These are phyloP conservation scores for Syzygium aromaticum DNA, from an alignment of 345 rosid genomes.

Conservation along the genomic window DNA sequence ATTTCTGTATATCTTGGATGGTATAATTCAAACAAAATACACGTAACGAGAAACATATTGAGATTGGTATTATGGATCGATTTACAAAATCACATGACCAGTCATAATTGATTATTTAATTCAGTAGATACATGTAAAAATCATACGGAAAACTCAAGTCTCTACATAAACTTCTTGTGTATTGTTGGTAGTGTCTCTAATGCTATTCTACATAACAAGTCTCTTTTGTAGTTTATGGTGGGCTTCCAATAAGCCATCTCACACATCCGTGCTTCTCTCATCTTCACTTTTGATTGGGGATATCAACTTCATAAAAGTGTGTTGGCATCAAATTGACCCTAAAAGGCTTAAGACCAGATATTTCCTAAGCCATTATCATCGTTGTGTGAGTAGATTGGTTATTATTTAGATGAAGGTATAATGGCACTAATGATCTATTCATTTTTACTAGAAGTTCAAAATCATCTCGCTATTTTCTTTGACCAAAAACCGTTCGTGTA, in stretches of 20 bases:
- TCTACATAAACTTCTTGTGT: background rate
- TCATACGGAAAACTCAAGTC: background rate
- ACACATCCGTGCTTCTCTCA: background rate
- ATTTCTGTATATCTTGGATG: rapidly evolving
- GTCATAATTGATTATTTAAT: rapidly evolving
- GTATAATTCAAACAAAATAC: background rate
- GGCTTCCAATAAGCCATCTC: background rate
- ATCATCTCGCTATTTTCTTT: background rate
- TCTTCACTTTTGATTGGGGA: background rate
- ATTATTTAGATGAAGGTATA: background rate
- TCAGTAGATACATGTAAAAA: background rate
- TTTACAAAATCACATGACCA: background rate
- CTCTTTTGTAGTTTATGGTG: background rate
- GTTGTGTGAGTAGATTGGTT: background rate
- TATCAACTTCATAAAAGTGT: background rate
- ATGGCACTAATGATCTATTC: background rate
- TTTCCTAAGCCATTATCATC: background rate
- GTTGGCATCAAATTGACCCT: background rate
- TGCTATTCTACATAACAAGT: background rate
- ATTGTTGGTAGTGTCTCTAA: background rate
- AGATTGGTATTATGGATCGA: background rate
- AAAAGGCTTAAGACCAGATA: background rate
- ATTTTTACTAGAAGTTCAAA: background rate
- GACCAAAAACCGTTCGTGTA: rapidly evolving
- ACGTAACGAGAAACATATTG: background rate